phyloP scores from a whole-genome alignment of 208 protist genomes.

The Sergeia podlipaevii region DNA sequence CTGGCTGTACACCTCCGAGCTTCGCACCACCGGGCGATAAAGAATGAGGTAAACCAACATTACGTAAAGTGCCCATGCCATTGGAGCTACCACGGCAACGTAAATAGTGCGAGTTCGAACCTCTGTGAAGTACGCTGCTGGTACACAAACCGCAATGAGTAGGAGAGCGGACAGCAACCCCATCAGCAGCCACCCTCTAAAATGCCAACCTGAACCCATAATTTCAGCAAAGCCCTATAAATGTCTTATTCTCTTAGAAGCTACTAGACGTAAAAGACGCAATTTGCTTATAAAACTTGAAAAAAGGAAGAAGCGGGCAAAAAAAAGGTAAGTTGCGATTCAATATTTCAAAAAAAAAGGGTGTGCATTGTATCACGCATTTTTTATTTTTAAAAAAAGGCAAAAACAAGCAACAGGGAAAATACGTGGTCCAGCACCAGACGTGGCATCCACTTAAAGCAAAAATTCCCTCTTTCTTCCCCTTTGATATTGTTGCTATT shows the following conservation, averaged over 20 bases:
- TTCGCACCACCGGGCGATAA: slow-evolving; percentile 38
- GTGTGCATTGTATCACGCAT: too few relatives aligned
- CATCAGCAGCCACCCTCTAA: slow-evolving; percentile 57
- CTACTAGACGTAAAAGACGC: neutral
- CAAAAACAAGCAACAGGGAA: too few relatives aligned
- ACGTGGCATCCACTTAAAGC: too few relatives aligned
- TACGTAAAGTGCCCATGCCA: slow-evolving; percentile 48
- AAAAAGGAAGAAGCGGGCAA: too few relatives aligned
- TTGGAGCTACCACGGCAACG: slow-evolving; percentile 35
- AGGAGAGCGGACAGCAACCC: slow-evolving; percentile 37
- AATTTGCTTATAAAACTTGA: neutral
- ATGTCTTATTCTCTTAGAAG: neutral
- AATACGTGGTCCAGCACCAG: too few relatives aligned
- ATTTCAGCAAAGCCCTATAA: neutral
- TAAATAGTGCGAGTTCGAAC: slow-evolving; percentile 39
- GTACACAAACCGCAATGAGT: slow-evolving; percentile 48
- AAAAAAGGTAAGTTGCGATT: too few relatives aligned
- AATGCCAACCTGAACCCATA: slow-evolving; percentile 5
- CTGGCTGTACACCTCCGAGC: slow-evolving; percentile 23
- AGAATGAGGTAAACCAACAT: slow-evolving; percentile 46
- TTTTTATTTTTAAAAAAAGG: too few relatives aligned
- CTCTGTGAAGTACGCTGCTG: slow-evolving; percentile 34
- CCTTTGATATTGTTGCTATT: too few relatives aligned
- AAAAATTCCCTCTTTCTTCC: too few relatives aligned
- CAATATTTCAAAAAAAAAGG: too few relatives aligned